Evolutionary conservation across 306 rosid species (phyloP).

Genomic region (Prinsepia uniflora): DNA sequence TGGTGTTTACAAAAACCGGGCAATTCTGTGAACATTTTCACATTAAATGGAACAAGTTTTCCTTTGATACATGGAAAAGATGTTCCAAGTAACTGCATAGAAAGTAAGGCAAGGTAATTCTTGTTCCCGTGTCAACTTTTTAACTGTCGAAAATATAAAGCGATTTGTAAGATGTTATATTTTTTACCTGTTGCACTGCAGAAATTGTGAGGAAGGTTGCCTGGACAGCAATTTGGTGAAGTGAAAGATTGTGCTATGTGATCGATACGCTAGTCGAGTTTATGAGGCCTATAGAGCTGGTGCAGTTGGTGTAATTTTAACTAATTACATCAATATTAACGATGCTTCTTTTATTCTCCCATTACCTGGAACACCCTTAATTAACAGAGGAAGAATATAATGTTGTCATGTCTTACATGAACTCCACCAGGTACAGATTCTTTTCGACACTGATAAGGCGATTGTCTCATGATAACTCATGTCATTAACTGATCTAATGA

Average conservation of each 20-base stretch:
- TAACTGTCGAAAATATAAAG: neutral
- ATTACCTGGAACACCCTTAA: neutral
- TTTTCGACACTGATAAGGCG: neutral
- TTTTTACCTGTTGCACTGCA: neutral
- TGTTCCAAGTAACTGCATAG: conserved; percentile 11
- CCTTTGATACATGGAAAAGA: conserved; percentile 12
- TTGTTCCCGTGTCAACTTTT: neutral
- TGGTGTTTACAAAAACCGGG: conserved; percentile 7
- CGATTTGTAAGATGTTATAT: neutral
- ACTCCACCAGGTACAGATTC: conserved; percentile 1
- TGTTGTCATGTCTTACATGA: neutral
- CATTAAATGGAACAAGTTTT: conserved; percentile 1
- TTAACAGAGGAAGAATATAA: neutral
- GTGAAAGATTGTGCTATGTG: conserved; percentile 40
- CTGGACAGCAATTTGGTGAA: conserved; percentile 12
- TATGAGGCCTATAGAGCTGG: conserved; percentile 8
- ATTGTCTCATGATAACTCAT: neutral
- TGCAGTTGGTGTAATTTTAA: conserved; percentile 10
- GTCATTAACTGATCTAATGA: too few relatives aligned
- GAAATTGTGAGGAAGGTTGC: neutral
- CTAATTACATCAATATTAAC: neutral
- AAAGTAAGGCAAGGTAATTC: neutral
- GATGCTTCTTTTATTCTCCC: conserved; percentile 1
- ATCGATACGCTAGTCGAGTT: neutral
- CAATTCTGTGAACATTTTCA: conserved; percentile 8